These are phyloP conservation scores for Cadophora sp. DNA, from an alignment of 2,329 filamentous ascomycete species.

Conservation along the genomic window DNA sequence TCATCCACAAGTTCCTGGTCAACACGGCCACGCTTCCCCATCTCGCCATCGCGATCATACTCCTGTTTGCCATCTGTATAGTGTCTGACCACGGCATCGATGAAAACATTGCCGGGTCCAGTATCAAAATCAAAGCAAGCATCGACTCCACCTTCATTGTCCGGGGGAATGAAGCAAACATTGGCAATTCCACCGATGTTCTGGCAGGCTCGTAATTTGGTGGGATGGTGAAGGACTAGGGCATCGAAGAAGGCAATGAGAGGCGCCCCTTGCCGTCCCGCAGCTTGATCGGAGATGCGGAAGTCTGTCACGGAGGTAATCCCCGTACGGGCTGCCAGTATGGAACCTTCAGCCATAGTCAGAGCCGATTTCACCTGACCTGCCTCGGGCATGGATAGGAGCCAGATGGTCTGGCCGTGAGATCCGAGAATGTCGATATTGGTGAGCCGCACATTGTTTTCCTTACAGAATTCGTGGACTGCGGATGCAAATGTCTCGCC, in stretches of 20 bases:
- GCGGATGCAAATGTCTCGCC: slow-evolving; percentile 63
- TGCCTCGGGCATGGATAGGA: slow-evolving; percentile 58
- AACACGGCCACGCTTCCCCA: no score
- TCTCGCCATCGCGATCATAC: no score
- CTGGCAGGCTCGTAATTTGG: slow-evolving; percentile 65
- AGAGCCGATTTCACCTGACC: slow-evolving; percentile 56
- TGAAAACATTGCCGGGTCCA: no score
- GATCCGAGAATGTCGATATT: slow-evolving; percentile 62
- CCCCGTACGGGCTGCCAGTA: slow-evolving; percentile 61
- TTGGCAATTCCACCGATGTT: slow-evolving; percentile 67
- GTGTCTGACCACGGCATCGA: no score
- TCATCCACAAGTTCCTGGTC: no score
- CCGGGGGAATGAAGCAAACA: slow-evolving; percentile 64
- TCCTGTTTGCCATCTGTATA: no score
- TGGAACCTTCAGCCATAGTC: slow-evolving; percentile 63
- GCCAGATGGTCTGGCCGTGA: slow-evolving; percentile 65
- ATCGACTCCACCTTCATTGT: slow-evolving; percentile 38
- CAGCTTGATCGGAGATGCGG: slow-evolving; percentile 61
- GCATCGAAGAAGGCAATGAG: slow-evolving; percentile 64
- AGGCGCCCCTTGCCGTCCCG: slow-evolving; percentile 61
- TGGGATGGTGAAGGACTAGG: slow-evolving; percentile 61
- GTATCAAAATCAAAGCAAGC: no score
- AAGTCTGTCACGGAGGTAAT: slow-evolving; percentile 67
- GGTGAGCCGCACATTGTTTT: slow-evolving; percentile 51
- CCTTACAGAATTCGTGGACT: slow-evolving; percentile 56